Evolutionary conservation across 768 basidiomycete species (phyloP), one percentile per base, ranked within the genome.

Genomic region (Termitomyces sp.): DNA sequence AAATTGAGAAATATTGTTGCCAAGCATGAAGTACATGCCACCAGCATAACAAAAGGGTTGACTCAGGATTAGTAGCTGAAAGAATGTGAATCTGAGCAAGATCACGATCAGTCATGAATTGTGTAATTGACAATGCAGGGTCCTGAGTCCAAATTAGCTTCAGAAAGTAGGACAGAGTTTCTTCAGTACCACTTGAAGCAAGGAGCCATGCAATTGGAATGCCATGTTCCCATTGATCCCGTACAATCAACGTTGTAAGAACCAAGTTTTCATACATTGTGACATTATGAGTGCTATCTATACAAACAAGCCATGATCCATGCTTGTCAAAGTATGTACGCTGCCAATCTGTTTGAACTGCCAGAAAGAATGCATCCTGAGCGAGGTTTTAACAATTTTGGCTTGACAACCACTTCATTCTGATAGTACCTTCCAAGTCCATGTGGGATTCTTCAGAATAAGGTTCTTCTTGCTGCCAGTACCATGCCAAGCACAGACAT

Each of bases 21-120:
- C 66, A 68, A 1, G 65, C 62, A 46, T 68, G 68, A 31, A 68
- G 64, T 38, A 68, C 64, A 45, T 68, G 68, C 68, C 66, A 68
- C 64, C 66, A 67, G 56, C 67, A 68, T 0, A 68, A 52, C 2
- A 61, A 49, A 9, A 67, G 32, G 0, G 15, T 31, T 0, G 64
- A 29, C 4, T 33, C 31, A 0, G 52, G 52, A 43, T 51, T 15
- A 5, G 13, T 16, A 3, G 3, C 7, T 15, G 20, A n/a, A 22
- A 42, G 18, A 20, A 36, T 36, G 25, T 39, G 39, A 7, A 50
- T 50, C 29, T 38, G 36, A 6, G 36, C 49, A 2, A 38, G 10
- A 23, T 50, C 49, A 12, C n/a, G 4, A 13, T 50, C 22, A 2
- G 36, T 22, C 49, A 50, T 50, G 20, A 42, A 42, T 4, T 20